These are phyloP conservation scores for Alternaria incomplexa DNA, from an alignment of 2,329 filamentous ascomycete species.

Conservation along the genomic window DNA sequence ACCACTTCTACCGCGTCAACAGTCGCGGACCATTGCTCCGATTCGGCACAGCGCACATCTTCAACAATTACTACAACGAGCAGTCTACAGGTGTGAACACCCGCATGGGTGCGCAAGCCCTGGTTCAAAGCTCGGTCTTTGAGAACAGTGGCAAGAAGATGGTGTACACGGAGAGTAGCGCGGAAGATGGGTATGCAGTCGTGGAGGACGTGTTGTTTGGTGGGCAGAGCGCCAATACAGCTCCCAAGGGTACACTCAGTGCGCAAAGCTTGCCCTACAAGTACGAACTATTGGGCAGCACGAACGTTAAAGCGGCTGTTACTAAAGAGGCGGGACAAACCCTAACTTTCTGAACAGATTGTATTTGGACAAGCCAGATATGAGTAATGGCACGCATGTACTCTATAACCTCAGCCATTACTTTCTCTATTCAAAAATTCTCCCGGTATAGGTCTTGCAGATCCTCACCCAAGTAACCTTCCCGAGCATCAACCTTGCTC, in stretches of 20 bases:
- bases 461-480: background rate
- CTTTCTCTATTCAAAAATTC: background rate
- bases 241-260: slow-evolving; percentile 57
- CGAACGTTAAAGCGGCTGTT: slow-evolving; percentile 55
- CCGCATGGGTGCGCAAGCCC: slow-evolving; percentile 49
- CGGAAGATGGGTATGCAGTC: slow-evolving; percentile 51
- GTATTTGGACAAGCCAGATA: background rate
- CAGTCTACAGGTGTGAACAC: slow-evolving; percentile 48
- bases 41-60: slow-evolving; percentile 69
- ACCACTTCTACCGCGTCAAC: slow-evolving; percentile 68
- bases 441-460: background rate
- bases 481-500: background rate
- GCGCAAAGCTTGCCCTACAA: slow-evolving; percentile 55
- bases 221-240: slow-evolving; percentile 55
- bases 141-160: slow-evolving; percentile 65
- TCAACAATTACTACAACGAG: slow-evolving; percentile 55
- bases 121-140: slow-evolving; percentile 56
- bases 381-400: background rate
- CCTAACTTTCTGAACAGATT: slow-evolving; percentile 12
- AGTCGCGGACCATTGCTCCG: slow-evolving; percentile 67
- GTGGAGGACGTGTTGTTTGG: slow-evolving; percentile 52
- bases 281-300: slow-evolving; percentile 59
- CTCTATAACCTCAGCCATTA: background rate
- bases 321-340: slow-evolving; percentile 34
- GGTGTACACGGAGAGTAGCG: slow-evolving; percentile 60